Base-by-base conservation (phyloP, 148 eudicot species). In the Gaultheria prostrata region DNA sequence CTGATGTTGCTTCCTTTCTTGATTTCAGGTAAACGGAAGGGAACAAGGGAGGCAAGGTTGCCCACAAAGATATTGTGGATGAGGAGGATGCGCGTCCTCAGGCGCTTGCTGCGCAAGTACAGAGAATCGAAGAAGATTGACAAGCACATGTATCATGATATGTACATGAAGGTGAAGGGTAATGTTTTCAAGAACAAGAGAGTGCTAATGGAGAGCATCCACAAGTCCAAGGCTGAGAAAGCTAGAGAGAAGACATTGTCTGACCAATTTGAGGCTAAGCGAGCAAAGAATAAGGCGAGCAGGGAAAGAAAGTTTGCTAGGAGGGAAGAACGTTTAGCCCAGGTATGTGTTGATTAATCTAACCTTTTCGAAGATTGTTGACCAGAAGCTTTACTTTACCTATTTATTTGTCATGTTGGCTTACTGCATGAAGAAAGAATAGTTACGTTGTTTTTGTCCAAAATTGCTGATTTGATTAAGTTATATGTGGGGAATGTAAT, bases 151-250 rank as follows among this genome's bases (percentile, higher is more conserved):
- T 94, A 92, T 85, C 97, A 94, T 73, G 97, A 94, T 78, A 94
- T 94, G 97, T 94, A 94, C 94, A 91, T 92, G 95, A 94, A 89
- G 86, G 97, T 93, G 43, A 93, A 93, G 90, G 97, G 97, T 90
- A 93, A 93, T 80, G 97, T 93, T 63, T 94, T 92, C 83, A 94
- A 94, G 87, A 94, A 94, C 87, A 94, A 94, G 90, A 85, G 97
- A 39, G 97, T 94, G 17, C 82, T 94, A 35, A 94, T 94, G 97
- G 97, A 94, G 82, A 94, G 95, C 78, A 94, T 94, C 77, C 98
- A 94, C 91, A 94, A 94, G 84, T 87, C 95, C 5, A 94, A 94
- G 95, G 98, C 98, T 59, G 98, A 94, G 90, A 94, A 94, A 92
- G 98, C 98, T 14, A 89, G 98, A 74, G 98, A 94, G 89, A 94